A percentile compares a stretch with the other conserved stretches of the same genome.
These are phyloP conservation scores for Tricharina praecox DNA, from an alignment of 495 filamentous ascomycete genomes.

Conservation along the genomic window DNA sequence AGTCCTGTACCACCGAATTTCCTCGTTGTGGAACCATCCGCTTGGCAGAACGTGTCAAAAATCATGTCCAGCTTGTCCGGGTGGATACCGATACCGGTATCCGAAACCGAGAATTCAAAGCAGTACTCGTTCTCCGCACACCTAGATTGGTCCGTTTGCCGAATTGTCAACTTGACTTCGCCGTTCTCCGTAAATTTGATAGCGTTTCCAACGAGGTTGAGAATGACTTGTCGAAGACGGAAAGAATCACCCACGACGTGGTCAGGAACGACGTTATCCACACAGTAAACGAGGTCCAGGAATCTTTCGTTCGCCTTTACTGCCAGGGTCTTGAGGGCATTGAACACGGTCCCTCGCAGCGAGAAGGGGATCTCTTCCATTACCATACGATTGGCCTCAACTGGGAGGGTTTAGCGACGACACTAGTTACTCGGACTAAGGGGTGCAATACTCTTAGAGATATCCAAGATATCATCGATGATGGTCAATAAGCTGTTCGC, in stretches of 20 bases:
- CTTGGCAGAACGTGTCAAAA: slow-evolving; percentile 99
- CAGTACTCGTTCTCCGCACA: slow-evolving; percentile 65
- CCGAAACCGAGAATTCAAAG: slow-evolving; percentile 90
- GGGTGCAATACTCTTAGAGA: slow-evolving; percentile 61
- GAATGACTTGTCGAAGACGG: slow-evolving; percentile 84
- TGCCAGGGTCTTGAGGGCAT: slow-evolving; percentile 86
- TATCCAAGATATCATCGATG: slow-evolving; percentile 97
- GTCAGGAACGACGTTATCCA: slow-evolving; percentile 86
- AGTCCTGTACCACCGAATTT: slow-evolving; percentile 95
- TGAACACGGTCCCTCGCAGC: slow-evolving; percentile 87
- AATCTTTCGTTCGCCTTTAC: slow-evolving; percentile 97
- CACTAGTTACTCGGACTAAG: no score
- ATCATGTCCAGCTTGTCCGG: slow-evolving; percentile 92
- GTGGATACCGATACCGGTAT: slow-evolving; percentile 95
- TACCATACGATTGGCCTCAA: slow-evolving; percentile 98
- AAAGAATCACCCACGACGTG: slow-evolving; percentile 96
- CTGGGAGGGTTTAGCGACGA: slow-evolving; percentile 5
- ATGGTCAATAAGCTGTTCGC: slow-evolving; percentile 95
- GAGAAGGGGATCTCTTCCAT: slow-evolving; percentile 98
- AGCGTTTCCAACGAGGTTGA: slow-evolving; percentile 65
- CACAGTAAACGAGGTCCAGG: slow-evolving; percentile 82
- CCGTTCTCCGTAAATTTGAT: slow-evolving; percentile 97
- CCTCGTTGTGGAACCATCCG: slow-evolving; percentile 90
- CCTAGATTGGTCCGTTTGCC: slow-evolving; percentile 50
- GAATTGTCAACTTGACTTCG: slow-evolving; percentile 87